Conservation (phyloP, 2,329 filamentous ascomycete species). For the Xylaria digitata region DNA sequence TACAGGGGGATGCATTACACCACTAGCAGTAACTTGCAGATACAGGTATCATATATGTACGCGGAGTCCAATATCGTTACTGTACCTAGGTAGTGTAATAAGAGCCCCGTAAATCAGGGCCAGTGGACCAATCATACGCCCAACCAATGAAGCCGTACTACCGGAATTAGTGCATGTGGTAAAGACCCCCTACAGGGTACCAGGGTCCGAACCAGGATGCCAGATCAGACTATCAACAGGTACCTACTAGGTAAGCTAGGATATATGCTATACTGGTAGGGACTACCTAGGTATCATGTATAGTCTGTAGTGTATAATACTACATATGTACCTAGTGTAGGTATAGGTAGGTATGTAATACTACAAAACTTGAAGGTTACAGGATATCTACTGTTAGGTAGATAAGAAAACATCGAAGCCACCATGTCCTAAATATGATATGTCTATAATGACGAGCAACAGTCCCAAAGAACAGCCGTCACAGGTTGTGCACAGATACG, state of each 20-base stretch:
- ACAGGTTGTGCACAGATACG: conserved; percentile 18
- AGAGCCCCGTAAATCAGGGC: conserved; percentile 1
- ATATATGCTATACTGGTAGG: too few species aligned
- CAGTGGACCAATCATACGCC: conserved; percentile 16
- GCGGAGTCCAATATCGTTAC: neutral
- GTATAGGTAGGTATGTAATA: too few species aligned
- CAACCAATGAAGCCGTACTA: conserved; percentile 9
- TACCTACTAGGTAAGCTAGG: too few species aligned
- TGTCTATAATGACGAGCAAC: conserved; percentile 4
- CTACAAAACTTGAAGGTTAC: neutral
- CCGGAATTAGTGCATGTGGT: conserved; percentile 33
- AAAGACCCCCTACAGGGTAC: conserved; percentile 17
- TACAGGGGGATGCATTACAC: too few species aligned
- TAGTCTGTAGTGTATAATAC: too few species aligned
- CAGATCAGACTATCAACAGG: neutral
- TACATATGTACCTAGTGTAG: neutral
- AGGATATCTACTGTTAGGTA: neutral
- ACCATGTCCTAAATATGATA: conserved; percentile 17
- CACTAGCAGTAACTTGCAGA: too few species aligned
- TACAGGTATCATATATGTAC: conserved; percentile 4
- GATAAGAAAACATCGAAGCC: neutral
- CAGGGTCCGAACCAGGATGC: conserved; percentile 11
- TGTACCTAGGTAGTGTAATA: too few species aligned
- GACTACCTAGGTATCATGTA: too few species aligned
- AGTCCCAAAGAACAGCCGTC: neutral